These are phyloP conservation scores for Triticum urartu DNA, from an alignment of 176 grass and related monocot species.

Conservation along the genomic window DNA sequence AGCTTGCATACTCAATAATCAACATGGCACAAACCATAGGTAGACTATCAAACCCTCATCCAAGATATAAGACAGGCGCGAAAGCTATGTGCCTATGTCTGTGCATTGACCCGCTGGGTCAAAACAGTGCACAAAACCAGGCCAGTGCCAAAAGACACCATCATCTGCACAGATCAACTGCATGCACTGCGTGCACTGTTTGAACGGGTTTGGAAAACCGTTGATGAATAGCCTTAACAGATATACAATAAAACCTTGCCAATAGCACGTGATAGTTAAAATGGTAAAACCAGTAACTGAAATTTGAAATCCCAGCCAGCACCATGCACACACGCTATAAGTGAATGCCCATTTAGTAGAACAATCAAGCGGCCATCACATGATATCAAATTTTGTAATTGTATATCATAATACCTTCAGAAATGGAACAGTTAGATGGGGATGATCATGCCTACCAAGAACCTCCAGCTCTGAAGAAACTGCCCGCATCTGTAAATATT, in stretches of 20 bases:
- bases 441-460: constrained; percentile 86
- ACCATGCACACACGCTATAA: constrained; percentile 11
- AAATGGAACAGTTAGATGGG: constrained; percentile 91
- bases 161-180: neutral
- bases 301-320: neutral
- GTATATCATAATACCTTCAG: constrained; percentile 65
- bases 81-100: neutral
- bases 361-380: constrained; percentile 17
- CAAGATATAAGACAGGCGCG: neutral
- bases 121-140: neutral
- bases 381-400: constrained; percentile 25
- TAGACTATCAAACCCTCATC: neutral
- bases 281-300: neutral
- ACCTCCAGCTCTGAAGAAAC: constrained; percentile 88
- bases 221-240: neutral
- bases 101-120: neutral
- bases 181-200: neutral
- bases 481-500: constrained; percentile 72
- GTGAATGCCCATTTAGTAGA: constrained; percentile 11
- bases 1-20: neutral
- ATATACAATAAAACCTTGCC: constrained; percentile 8
- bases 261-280: constrained; percentile 8
- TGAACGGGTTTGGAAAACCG: neutral
- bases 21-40: neutral
- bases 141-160: neutral